Conservation (phyloP, 257 asterid genomes). For the Nicotiana benthamiana region DNA sequence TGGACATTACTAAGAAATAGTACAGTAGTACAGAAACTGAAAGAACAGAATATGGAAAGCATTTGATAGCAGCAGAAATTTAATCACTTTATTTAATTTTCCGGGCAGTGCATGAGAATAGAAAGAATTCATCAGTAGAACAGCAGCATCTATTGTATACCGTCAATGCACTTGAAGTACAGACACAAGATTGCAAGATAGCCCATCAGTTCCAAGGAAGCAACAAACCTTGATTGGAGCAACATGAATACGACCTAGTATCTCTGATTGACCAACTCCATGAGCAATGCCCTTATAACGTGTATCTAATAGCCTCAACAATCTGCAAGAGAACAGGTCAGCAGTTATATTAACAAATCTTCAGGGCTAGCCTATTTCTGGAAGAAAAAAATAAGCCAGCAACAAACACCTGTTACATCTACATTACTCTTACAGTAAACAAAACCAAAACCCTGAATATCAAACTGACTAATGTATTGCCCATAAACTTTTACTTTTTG, state of each 20-base stretch:
- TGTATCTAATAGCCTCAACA: conserved; percentile 75
- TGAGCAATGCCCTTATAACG: conserved; percentile 93
- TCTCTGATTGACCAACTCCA: conserved; percentile 97
- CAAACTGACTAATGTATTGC: not conserved
- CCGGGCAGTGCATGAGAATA: not conserved
- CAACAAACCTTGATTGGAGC: conserved; percentile 87
- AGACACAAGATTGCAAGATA: not conserved
- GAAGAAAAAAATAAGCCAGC: not conserved
- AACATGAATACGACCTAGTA: conserved; percentile 90
- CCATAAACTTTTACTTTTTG: not conserved
- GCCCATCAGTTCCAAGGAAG: not conserved
- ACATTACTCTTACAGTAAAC: not conserved
- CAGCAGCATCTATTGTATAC: not conserved
- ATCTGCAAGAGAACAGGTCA: conserved; percentile 32
- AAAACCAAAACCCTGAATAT: not conserved
- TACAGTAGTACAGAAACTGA: not conserved
- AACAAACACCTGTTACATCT: not conserved
- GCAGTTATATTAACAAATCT: not conserved
- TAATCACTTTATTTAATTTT: not conserved
- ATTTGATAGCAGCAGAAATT: not conserved
- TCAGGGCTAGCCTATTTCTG: not conserved
- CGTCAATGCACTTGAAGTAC: not conserved
- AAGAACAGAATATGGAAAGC: not conserved
- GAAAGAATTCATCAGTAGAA: not conserved
- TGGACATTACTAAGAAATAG: not conserved